Evolutionary conservation across 257 asterid species (phyloP), one percentile per base, ranked within the genome.

Genomic region (Solanum dulcamara): DNA sequence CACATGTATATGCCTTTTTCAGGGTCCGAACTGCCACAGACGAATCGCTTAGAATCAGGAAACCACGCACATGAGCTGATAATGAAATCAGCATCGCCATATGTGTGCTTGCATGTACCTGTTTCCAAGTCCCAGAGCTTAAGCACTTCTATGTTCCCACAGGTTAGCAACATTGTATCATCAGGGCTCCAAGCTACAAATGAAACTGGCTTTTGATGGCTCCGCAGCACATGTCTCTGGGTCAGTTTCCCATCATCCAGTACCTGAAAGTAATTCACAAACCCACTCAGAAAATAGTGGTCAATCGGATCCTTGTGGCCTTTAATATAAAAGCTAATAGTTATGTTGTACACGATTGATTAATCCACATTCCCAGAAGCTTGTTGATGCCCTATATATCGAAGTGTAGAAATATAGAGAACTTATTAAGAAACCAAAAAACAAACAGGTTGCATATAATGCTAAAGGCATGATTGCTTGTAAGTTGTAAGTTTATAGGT

Each of bases 11-110:
- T 96, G 84, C 99, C 99, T 85, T 93, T 96, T 84, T 89, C 93
- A 53, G 97, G 95, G 57, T 90, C 97, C 1, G 97, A 93, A 91
- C 98, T 94, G 90, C 99, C 99, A 85, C 98, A 96, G 83, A 94
- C 98, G 32, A 96, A 92, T 72, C 95, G 90, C 90, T 88, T 92
- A 72, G 99, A 96, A 91, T 96, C 98, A 17, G 98, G 99, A 88
- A 96, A 94, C 99, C 99, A 96, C 81, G 98, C 99, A 86, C 99
- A 96, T 40, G 98, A 96, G 88, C 96, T 92, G 87, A 94, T 93
- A 5, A 88, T 81, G 88, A 94, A 93, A 85, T 89, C 88, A 59
- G 91, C 95, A 26, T 85, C 83, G 17, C 95, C 96, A 83, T 92
- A 96, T 86, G 99, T 94, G 91, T 86, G 98, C 91, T 90, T 93